Evolutionary conservation across 805 yeast species (phyloP).

Genomic region (Lipomyces mesembrius): DNA sequence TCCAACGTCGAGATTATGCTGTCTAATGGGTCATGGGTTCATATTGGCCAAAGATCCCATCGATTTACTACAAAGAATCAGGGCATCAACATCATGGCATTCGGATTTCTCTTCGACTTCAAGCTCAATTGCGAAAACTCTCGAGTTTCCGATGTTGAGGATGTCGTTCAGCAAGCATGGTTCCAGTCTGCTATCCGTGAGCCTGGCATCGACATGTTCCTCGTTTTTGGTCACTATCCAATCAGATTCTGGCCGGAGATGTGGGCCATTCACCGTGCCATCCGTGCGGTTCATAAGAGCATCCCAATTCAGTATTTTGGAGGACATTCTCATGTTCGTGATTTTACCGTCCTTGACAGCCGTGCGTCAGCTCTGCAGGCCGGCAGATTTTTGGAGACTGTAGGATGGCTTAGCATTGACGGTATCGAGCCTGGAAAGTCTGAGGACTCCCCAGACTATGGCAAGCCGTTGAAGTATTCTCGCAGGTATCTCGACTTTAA

Average conservation of each 20-base stretch:
- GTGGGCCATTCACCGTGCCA: constrained; percentile 51
- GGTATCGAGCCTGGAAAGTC: constrained; percentile 28
- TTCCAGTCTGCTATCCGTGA: constrained; percentile 54
- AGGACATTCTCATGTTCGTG: constrained; percentile 92
- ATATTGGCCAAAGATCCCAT: constrained; percentile 70
- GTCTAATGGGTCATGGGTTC: constrained; percentile 52
- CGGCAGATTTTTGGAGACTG: constrained; percentile 90
- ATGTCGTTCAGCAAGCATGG: constrained; percentile 65
- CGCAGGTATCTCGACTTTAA: constrained; percentile 87
- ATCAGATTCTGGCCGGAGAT: constrained; percentile 63
- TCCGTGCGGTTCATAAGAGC: constrained; percentile 65
- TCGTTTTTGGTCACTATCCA: constrained; percentile 83
- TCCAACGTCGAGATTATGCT: constrained; percentile 48
- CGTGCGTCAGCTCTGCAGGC: constrained; percentile 81
- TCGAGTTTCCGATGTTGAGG: constrained; percentile 64
- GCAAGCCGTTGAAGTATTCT: constrained; percentile 45
- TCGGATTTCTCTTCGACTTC: constrained; percentile 84
- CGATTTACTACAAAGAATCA: constrained; percentile 67
- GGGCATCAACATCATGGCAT: constrained; percentile 59
- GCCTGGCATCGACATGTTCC: constrained; percentile 63
- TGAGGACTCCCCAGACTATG: constrained; percentile 40
- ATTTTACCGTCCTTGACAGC: constrained; percentile 70
- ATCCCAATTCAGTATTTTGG: constrained; percentile 83
- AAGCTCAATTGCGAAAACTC: constrained; percentile 61
- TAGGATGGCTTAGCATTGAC: constrained; percentile 79